A percentile compares a stretch with the other conserved stretches of the same genome.
These are phyloP conservation scores for Ascocoryne sarcoides DNA, from an alignment of 2,329 filamentous ascomycete genomes.

Conservation along the genomic window DNA sequence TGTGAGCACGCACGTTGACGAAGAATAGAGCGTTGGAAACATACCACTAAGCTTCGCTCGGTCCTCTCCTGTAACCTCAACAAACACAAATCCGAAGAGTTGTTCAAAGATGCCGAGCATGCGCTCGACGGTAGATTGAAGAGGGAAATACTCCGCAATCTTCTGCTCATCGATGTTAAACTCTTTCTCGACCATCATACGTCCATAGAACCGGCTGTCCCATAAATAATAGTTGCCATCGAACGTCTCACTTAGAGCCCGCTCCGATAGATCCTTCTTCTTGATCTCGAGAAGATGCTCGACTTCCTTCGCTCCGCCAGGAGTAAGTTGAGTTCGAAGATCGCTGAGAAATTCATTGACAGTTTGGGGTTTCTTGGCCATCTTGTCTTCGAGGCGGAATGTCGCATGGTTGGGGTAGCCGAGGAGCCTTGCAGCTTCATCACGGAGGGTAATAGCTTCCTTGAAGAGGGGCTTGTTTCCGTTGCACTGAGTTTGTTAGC, in stretches of 20 bases:
- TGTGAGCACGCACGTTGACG: too few species aligned
- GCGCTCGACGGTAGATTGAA: conserved; percentile 61
- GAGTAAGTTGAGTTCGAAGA: conserved; percentile 55
- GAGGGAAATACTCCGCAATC: conserved; percentile 78
- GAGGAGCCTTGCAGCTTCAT: conserved; percentile 68
- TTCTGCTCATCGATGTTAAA: conserved; percentile 71
- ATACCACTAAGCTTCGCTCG: conserved; percentile 33
- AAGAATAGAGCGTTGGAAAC: too few species aligned
- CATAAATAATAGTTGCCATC: conserved; percentile 73
- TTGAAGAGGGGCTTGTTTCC: conserved; percentile 65
- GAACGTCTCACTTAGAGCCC: conserved; percentile 41
- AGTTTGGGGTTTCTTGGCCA: conserved; percentile 68
- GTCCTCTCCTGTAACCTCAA: conserved; percentile 61
- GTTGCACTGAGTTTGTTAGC: conserved; percentile 41
- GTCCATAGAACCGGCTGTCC: conserved; percentile 75
- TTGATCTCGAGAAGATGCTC: conserved; percentile 65
- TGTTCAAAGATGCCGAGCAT: conserved; percentile 82
- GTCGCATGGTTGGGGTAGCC: conserved; percentile 71
- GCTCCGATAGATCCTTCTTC: conserved; percentile 55
- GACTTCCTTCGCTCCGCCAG: conserved; percentile 63
- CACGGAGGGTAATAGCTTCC: conserved; percentile 64
- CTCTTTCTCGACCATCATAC: conserved; percentile 71
- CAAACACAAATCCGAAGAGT: conserved; percentile 70
- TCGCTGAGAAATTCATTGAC: conserved; percentile 68
- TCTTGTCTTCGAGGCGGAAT: conserved; percentile 72